Percentiles rank a stretch among this genome's conserved stretches.
These are phyloP conservation scores for Beverwykella pulmonaria DNA, from an alignment of 495 filamentous ascomycete species.

Conservation along the genomic window DNA sequence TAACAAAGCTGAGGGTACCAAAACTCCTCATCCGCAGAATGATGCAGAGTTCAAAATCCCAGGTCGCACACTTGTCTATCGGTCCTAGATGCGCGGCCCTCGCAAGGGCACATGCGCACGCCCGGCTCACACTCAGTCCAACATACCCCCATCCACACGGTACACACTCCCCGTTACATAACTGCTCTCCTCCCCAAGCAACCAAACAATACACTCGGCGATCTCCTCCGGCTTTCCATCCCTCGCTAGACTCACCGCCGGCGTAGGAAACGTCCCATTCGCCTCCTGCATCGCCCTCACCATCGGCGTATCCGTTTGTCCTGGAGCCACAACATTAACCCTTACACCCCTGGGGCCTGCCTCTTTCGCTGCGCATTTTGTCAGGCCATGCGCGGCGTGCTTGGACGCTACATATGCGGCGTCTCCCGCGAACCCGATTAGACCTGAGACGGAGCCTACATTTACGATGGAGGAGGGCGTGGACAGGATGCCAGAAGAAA, in stretches of 20 bases:
- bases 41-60: background rate
- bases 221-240: slow-evolving; percentile 36
- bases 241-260: slow-evolving; percentile 14
- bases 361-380: slow-evolving; percentile 60
- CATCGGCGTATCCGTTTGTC: slow-evolving; percentile 30
- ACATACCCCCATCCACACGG: slow-evolving; percentile 38
- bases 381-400: slow-evolving; percentile 59
- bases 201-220: slow-evolving; percentile 38
- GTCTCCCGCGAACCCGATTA: slow-evolving; percentile 54
- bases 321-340: slow-evolving; percentile 55
- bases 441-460: slow-evolving; percentile 56
- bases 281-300: slow-evolving; percentile 14
- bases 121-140: background rate
- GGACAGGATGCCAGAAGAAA: slow-evolving; percentile 4
- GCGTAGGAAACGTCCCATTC: background rate
- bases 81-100: no score
- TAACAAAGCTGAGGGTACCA: no score
- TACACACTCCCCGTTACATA: slow-evolving; percentile 39
- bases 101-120: no score
- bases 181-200: slow-evolving; percentile 38
- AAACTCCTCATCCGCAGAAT: no score
- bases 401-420: slow-evolving; percentile 53
- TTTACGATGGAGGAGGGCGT: slow-evolving; percentile 55
- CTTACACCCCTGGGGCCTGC: slow-evolving; percentile 56
- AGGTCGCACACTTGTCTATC: background rate